Percentiles rank a stretch among this genome's conserved stretches.
phyloP scores from a whole-genome alignment of 192 early-diverging fungal genomes.

The Backusella luteola region DNA sequence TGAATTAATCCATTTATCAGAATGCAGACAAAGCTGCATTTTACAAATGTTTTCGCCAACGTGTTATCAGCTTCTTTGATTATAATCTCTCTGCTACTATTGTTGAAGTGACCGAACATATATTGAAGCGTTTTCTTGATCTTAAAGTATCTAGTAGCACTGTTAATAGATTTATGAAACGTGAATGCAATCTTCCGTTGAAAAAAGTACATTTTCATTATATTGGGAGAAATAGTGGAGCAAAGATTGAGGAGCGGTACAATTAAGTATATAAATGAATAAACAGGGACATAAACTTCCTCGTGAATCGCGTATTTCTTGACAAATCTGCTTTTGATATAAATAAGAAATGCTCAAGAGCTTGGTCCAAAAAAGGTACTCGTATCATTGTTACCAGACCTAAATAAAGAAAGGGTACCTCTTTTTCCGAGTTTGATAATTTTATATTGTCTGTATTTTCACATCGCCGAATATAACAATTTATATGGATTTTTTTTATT shows the following conservation, averaged over 20 bases:
- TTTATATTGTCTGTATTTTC: no score
- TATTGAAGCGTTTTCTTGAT: not conserved
- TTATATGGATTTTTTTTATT: not conserved
- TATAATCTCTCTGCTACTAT: slow-evolving; percentile 14
- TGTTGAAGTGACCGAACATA: slow-evolving; percentile 18
- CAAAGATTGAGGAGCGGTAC: slow-evolving; percentile 13
- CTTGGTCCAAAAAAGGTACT: not conserved
- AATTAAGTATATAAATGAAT: slow-evolving; percentile 18
- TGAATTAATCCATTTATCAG: no score
- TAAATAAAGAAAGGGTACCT: not conserved
- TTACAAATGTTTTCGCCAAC: no score
- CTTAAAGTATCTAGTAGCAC: slow-evolving; percentile 14
- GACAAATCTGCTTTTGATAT: slow-evolving; percentile 24
- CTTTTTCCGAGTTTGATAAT: no score
- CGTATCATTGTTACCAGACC: not conserved
- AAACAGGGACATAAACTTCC: slow-evolving; percentile 11
- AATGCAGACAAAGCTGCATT: no score
- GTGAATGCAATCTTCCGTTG: slow-evolving; percentile 11
- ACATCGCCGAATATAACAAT: no score
- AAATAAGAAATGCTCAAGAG: slow-evolving; percentile 16
- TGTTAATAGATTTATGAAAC: slow-evolving; percentile 16
- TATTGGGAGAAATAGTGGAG: slow-evolving; percentile 7
- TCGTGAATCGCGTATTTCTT: slow-evolving; percentile 10
- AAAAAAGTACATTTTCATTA: slow-evolving; percentile 5
- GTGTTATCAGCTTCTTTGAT: slow-evolving; percentile 12